Conservation (phyloP, 768 basidiomycete species). For the Lanmaoa pseudosensibilis region DNA sequence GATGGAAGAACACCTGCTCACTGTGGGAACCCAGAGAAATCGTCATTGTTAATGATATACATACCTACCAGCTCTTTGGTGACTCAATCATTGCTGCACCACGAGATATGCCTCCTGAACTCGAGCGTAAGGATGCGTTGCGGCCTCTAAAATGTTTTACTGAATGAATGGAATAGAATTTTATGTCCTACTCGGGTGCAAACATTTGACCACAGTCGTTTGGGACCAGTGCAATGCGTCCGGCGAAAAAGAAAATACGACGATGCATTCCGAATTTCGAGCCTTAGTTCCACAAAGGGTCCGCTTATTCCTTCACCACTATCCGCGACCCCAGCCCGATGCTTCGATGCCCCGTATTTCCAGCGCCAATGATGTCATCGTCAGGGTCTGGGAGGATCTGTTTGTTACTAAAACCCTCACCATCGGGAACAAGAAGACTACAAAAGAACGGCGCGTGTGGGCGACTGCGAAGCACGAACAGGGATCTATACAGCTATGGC, state of each 20-base stretch:
- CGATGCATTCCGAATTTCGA: constrained; percentile 47
- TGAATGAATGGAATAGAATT: constrained; percentile 46
- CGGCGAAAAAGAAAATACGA: constrained; percentile 46
- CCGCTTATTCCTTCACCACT: constrained; percentile 85
- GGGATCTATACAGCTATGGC: constrained; percentile 64
- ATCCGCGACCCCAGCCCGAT: constrained; percentile 57
- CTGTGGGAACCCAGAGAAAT: constrained; percentile 66
- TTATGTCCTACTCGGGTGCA: constrained; percentile 72
- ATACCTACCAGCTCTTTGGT: constrained; percentile 71
- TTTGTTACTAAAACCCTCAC: constrained; percentile 54
- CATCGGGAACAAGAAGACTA: constrained; percentile 45
- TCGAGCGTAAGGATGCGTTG: constrained; percentile 61
- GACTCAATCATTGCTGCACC: constrained; percentile 66
- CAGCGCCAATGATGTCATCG: constrained; percentile 57
- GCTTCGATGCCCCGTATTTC: constrained; percentile 62
- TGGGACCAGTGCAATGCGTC: constrained; percentile 67
- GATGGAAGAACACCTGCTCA: constrained; percentile 51
- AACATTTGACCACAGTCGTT: constrained; percentile 66
- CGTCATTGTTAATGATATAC: constrained; percentile 80
- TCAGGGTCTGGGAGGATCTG: constrained; percentile 62
- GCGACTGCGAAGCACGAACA: constrained; percentile 58
- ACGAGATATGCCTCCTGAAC: constrained; percentile 85
- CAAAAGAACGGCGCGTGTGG: constrained; percentile 60
- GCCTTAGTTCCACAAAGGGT: constrained; percentile 71
- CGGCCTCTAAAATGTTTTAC: background rate